A percentile compares a stretch with the other conserved stretches of the same genome.
phyloP scores from a whole-genome alignment of 31 red algal genomes.

The Endocladia muricata region DNA sequence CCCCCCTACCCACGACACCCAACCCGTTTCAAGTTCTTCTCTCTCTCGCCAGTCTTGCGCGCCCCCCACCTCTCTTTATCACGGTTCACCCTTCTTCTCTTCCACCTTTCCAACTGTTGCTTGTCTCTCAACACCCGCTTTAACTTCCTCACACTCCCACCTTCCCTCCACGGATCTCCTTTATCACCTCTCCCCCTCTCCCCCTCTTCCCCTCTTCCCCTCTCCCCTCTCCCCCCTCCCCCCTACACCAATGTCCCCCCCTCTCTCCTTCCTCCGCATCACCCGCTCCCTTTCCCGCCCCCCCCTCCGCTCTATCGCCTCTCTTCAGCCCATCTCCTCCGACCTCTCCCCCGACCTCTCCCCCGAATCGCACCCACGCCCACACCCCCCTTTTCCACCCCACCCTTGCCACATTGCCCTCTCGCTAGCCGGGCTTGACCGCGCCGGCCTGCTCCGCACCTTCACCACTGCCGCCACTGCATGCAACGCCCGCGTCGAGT shows the following conservation, averaged over 20 bases:
- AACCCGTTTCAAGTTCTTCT: neutral
- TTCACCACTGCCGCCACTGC: slow-evolving; percentile 45
- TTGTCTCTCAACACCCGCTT: neutral
- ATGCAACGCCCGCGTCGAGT: slow-evolving; percentile 77
- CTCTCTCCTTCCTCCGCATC: neutral
- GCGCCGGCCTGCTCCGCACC: slow-evolving; percentile 65
- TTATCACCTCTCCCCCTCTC: neutral
- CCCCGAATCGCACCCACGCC: neutral
- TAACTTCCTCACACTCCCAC: neutral
- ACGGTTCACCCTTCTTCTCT: neutral
- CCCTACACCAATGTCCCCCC: neutral
- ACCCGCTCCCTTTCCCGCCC: neutral
- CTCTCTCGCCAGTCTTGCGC: neutral
- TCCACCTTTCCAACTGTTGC: neutral
- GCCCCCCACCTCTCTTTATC: neutral
- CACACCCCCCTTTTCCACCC: neutral
- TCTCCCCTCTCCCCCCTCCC: neutral
- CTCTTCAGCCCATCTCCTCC: neutral
- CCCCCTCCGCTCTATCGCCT: neutral
- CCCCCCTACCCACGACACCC: neutral
- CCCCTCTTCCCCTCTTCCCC: neutral
- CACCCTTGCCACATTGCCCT: slow-evolving; percentile 42
- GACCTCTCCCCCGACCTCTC: neutral
- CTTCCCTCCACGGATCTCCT: too few relatives aligned
- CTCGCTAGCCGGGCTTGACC: slow-evolving; percentile 66